Base-by-base conservation (phyloP, 768 basidiomycete species). In the Pleurotus citrinopileatus region DNA sequence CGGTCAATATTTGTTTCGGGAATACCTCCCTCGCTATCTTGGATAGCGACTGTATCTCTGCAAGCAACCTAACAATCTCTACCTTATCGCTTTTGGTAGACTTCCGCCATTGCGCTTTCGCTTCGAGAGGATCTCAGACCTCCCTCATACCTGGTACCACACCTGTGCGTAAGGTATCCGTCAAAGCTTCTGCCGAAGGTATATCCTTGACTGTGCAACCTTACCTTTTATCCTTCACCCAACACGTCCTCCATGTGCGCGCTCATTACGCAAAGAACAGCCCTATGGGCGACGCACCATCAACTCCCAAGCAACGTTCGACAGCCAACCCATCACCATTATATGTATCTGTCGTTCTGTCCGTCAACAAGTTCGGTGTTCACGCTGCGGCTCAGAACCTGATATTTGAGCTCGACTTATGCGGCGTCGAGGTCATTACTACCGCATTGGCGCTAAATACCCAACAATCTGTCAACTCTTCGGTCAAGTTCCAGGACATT, bases 371-470 rank as follows among this genome's bases (percentile, higher is more conserved):
- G 6, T 58, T 87, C 38, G 74, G 73, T 23, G 61, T 88, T n/a
- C 79, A 77, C 52, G 87, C 87, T 6, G 83, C 80, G 4, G 87
- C 88, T 5, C 85, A 86, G 61, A 89, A 84, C 60, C 72, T 91
- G 25, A 71, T 81, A 15, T 78, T 89, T 52, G 88, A 87, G 50
- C 75, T 86, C 52, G 78, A 78, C 13, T 61, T 80, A 22, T 67
- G 73, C 2, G 67, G 65, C 10, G 55, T 79, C 8, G 74, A 72
- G 50, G 63, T 70, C 36, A 65, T 67, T 8, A 74, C 75, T 4
- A 73, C 70, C 13, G 37, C 55, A 57, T 57, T 57, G 59, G 46
- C 61, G 67, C 57, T 60, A 54, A 64, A 63, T 36, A 58, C 45
- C 19, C 67, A 73, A 32, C 65, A 73, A 47, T 80, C 84, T 10